phyloP scores from a whole-genome alignment of 371 early-diverging fungal species.

The Syncephalastrum sp. region DNA sequence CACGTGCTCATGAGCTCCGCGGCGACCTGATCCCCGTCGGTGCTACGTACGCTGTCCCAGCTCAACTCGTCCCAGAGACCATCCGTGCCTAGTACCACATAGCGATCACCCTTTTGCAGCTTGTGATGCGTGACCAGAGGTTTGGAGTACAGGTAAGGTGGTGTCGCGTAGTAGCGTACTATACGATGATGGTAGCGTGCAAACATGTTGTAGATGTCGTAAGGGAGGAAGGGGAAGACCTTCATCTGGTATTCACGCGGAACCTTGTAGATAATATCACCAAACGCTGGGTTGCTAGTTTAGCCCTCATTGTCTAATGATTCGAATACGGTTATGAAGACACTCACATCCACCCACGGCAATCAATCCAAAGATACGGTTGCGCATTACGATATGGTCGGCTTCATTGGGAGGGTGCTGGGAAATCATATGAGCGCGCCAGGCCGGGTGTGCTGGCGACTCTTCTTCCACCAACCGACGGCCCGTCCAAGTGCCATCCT shows the following conservation, averaged over 20 bases:
- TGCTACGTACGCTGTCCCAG: slow-evolving; percentile 64
- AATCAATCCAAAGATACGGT: slow-evolving; percentile 50
- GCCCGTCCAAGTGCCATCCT: slow-evolving; percentile 46
- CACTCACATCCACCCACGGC: slow-evolving; percentile 52
- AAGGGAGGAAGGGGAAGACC: slow-evolving; percentile 46
- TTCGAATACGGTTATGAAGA: too few relatives aligned
- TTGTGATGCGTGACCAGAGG: slow-evolving; percentile 79
- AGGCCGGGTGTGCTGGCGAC: slow-evolving; percentile 43
- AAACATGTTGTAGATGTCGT: slow-evolving; percentile 58
- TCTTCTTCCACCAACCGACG: slow-evolving; percentile 50
- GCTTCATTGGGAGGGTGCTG: slow-evolving; percentile 46
- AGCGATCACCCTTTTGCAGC: slow-evolving; percentile 67
- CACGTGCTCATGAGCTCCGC: slow-evolving; percentile 36
- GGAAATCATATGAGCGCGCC: slow-evolving; percentile 41
- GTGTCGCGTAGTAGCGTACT: slow-evolving; percentile 72
- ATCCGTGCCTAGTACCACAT: slow-evolving; percentile 90
- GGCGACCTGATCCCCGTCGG: slow-evolving; percentile 37
- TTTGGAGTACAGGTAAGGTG: slow-evolving; percentile 92
- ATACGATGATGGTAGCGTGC: slow-evolving; percentile 64
- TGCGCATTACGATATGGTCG: slow-evolving; percentile 32
- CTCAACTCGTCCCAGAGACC: slow-evolving; percentile 90
- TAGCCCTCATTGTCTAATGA: too few relatives aligned
- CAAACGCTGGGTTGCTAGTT: slow-evolving; percentile 70
- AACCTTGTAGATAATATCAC: slow-evolving; percentile 84
- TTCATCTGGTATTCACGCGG: slow-evolving; percentile 61